Percentiles rank a stretch among this genome's conserved stretches.
phyloP scores from a whole-genome alignment of 2,329 filamentous ascomycete genomes.

The Alternaria dauci region DNA sequence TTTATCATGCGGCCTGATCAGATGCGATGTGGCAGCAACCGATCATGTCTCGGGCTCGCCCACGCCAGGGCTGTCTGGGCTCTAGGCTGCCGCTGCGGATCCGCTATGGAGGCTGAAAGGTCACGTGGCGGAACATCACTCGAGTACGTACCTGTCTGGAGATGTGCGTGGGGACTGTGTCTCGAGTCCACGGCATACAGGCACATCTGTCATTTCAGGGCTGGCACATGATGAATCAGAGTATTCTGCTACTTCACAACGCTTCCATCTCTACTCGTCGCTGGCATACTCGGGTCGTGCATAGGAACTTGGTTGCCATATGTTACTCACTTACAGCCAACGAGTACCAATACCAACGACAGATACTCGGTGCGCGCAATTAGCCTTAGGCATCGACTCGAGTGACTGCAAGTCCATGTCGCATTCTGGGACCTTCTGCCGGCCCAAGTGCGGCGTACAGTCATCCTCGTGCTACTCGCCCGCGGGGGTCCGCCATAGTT shows the following conservation, averaged over 20 bases:
- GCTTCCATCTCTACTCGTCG: neutral
- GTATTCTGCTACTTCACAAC: neutral
- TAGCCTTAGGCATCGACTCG: neutral
- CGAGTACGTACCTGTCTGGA: neutral
- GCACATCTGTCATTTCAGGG: neutral
- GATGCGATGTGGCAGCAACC: slow-evolving; percentile 25
- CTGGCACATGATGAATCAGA: neutral
- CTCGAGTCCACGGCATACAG: neutral
- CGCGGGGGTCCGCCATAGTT: neutral
- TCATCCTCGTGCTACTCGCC: slow-evolving; percentile 8
- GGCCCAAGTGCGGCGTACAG: slow-evolving; percentile 1
- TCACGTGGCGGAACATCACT: slow-evolving; percentile 12
- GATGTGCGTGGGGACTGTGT: neutral
- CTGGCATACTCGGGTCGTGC: neutral
- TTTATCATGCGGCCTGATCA: slow-evolving; percentile 34
- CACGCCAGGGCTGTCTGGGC: slow-evolving; percentile 21
- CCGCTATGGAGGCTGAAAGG: slow-evolving; percentile 3
- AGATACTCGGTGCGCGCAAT: neutral
- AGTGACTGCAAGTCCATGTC: neutral
- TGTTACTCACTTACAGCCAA: too few relatives aligned
- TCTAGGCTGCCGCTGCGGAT: slow-evolving; percentile 15
- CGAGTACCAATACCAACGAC: neutral
- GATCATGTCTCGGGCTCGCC: slow-evolving; percentile 7
- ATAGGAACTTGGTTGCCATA: too few relatives aligned
- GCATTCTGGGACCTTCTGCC: slow-evolving; percentile 15